Conservation (phyloP, 2,329 filamentous ascomycete species). For the Sphaerostilbella broomeana region DNA sequence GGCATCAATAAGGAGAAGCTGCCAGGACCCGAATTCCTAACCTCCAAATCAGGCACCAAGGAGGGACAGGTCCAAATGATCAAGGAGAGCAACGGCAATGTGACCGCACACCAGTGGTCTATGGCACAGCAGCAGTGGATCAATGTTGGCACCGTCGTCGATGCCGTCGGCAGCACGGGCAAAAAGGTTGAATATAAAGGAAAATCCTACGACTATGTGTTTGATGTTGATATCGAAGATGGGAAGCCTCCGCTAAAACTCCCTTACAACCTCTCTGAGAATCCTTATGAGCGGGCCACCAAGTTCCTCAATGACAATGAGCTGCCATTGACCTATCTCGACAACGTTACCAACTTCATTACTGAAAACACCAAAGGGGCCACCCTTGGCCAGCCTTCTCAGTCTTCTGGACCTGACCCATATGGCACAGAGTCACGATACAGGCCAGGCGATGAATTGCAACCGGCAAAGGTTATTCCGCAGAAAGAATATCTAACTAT, state of each 20-base stretch:
- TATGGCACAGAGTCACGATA: constrained; percentile 75
- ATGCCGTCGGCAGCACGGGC: constrained; percentile 75
- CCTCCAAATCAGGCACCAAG: constrained; percentile 78
- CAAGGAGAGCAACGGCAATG: constrained; percentile 68
- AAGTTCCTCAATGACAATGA: constrained; percentile 90
- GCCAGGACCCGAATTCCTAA: constrained; percentile 80
- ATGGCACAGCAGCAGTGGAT: constrained; percentile 65
- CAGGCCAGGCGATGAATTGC: constrained; percentile 52
- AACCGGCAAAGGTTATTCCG: constrained; percentile 58
- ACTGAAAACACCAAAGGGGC: constrained; percentile 82
- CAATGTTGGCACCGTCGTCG: constrained; percentile 89
- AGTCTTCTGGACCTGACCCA: constrained; percentile 55
- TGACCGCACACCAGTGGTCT: constrained; percentile 89
- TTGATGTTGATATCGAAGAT: constrained; percentile 93
- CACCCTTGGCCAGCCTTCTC: constrained; percentile 60
- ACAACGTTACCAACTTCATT: constrained; percentile 91
- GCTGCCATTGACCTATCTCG: constrained; percentile 77
- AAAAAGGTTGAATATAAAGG: constrained; percentile 71
- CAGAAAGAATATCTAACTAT: constrained; percentile 76
- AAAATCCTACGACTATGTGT: constrained; percentile 91
- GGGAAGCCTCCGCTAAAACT: constrained; percentile 87
- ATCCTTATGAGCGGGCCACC: constrained; percentile 83
- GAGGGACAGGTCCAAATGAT: constrained; percentile 96
- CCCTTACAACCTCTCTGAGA: constrained; percentile 88
- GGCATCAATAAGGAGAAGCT: constrained; percentile 87